Percentiles rank a stretch among this genome's conserved stretches.
phyloP scores from a whole-genome alignment of 2,329 filamentous ascomycete genomes.

The Coniosporium tulheliwenetii region DNA sequence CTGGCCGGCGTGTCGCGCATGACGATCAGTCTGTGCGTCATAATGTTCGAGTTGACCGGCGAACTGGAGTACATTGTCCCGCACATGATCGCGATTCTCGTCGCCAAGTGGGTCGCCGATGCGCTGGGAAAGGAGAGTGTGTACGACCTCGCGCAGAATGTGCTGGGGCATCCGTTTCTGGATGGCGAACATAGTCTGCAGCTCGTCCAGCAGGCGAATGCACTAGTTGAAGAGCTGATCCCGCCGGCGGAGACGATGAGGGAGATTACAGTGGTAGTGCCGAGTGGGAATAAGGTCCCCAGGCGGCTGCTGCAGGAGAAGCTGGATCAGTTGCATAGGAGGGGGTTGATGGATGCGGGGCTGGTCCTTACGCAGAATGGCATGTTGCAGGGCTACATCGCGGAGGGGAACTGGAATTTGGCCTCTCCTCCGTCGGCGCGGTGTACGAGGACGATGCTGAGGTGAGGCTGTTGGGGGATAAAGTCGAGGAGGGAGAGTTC shows the following conservation, averaged over 20 bases:
- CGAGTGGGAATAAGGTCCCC: slow-evolving; percentile 25
- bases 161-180: slow-evolving; percentile 43
- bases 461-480: slow-evolving; percentile 23
- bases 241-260: slow-evolving; percentile 39
- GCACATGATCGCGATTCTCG: slow-evolving; percentile 43
- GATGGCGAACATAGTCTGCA: slow-evolving; percentile 34
- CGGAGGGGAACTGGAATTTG: slow-evolving; percentile 38
- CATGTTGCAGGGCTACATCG: slow-evolving; percentile 39
- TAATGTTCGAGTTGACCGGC: slow-evolving; percentile 47
- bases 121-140: slow-evolving; percentile 36
- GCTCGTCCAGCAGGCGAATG: slow-evolving; percentile 22
- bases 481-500: slow-evolving; percentile 18
- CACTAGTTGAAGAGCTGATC: slow-evolving; percentile 30
- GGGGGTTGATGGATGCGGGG: slow-evolving; percentile 42
- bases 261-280: slow-evolving; percentile 37
- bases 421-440: slow-evolving; percentile 20
- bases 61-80: slow-evolving; percentile 42
- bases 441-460: slow-evolving; percentile 16
- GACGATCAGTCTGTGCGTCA: slow-evolving; percentile 42
- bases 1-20: slow-evolving; percentile 42
- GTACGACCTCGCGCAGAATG: slow-evolving; percentile 43
- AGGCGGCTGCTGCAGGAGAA: slow-evolving; percentile 27
- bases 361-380: slow-evolving; percentile 37
- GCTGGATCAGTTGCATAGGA: slow-evolving; percentile 27
- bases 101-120: slow-evolving; percentile 44